Evolutionary conservation across 2,329 filamentous ascomycete genomes (phyloP), one percentile per base, ranked within the genome.

Genomic region (Cordyceps pruinosa): DNA sequence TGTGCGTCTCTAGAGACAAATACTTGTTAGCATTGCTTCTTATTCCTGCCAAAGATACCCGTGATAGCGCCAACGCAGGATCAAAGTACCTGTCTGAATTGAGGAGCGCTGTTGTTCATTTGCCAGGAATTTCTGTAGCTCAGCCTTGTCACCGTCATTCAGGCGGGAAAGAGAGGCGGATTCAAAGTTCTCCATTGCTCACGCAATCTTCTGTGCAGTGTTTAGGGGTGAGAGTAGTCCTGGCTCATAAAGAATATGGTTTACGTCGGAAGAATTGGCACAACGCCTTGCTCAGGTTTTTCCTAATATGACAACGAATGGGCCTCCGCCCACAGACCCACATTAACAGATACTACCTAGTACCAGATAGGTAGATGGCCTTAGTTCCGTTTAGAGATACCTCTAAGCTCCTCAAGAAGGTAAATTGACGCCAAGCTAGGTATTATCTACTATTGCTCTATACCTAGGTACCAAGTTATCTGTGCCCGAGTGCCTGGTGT

Each of bases 21-120:
- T 32, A 44, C 4, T 21, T 8, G 9, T 66, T 57, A 66, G 58
- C 28, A 47, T 32, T 42, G 32, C 17, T 28, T 46, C 10, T 50
- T 58, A 26, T 48, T 32, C 45, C 41, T 10, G 21, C 32, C 30
- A 23, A 37, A 25, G 35, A 44, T 13, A 1, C 12, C 23, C 45
- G 21, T 34, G 32, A 25, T 53, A 44, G 32, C n/a, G n/a, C 47
- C 21, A 12, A 10, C 47, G 59, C 65, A 25, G 62, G 71, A 66
- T 69, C 46, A 64, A 77, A 78, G 74, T 70, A 90, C 87, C 79
- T 41, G 73, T 66, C 62, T 83, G 80, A 51, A 84, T 74, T 63
- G 83, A 78, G n/a, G 89, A 83, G 72, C 94, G 94, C 74, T 97
- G 90, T 62, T 83, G 81, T 78, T 97, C 91, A 69, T 89, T 90